Percentiles rank a stretch among this genome's conserved stretches.
Evolutionary conservation across 2,329 filamentous ascomycete species (phyloP).

Genomic region (Fusarium siculi): DNA sequence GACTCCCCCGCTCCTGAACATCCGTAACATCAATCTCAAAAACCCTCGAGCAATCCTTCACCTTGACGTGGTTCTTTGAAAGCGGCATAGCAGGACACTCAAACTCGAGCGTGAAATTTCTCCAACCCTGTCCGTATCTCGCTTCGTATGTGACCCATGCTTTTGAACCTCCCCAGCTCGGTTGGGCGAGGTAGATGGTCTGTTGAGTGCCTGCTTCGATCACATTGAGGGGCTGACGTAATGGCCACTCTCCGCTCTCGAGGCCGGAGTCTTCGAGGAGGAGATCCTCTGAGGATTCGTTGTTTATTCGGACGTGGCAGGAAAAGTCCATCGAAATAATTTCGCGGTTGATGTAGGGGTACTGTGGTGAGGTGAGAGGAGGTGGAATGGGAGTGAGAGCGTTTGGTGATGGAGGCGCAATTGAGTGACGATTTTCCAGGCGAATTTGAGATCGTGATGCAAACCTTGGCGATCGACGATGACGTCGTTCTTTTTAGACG

Average conservation of each 20-base stretch:
- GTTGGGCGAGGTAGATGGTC: constrained; percentile 20
- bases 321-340: constrained; percentile 18
- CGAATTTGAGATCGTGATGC: constrained; percentile 5
- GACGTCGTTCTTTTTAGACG: constrained; percentile 11
- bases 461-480: neutral
- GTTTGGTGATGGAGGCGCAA: neutral
- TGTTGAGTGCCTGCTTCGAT: constrained; percentile 21
- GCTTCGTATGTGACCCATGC: constrained; percentile 27
- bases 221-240: constrained; percentile 27
- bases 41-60: constrained; percentile 6
- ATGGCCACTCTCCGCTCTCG: constrained; percentile 18
- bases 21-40: constrained; percentile 19
- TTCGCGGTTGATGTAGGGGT: accelerated
- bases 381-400: accelerated
- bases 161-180: constrained; percentile 21
- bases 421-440: neutral
- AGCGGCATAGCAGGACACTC: constrained; percentile 23
- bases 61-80: constrained; percentile 9
- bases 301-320: constrained; percentile 18
- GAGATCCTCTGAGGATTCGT: constrained; percentile 19
- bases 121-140: constrained; percentile 12
- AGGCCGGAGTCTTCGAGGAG: constrained; percentile 27
- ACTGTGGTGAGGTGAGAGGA: neutral
- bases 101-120: constrained; percentile 25
- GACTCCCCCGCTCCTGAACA: constrained; percentile 18